A percentile compares a stretch with the other conserved stretches of the same genome.
Evolutionary conservation across 305 asterid genomes (phyloP).

Genomic region (Solanum hybrid): DNA sequence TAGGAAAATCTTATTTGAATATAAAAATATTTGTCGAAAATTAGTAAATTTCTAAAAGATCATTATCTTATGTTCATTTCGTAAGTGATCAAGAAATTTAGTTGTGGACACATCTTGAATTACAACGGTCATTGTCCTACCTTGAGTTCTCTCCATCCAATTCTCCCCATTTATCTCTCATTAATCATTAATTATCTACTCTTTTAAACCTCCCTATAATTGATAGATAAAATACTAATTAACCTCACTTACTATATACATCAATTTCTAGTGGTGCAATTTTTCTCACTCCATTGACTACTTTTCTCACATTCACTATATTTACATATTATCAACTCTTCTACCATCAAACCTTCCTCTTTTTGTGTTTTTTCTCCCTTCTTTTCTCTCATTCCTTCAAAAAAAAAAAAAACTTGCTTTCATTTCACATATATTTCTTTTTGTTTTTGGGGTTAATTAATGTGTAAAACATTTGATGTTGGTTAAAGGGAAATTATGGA

Average conservation of each 20-base stretch:
- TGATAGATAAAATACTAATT: neutral
- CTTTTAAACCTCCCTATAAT: neutral
- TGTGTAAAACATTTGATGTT: conserved; percentile 4
- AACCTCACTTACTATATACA: neutral
- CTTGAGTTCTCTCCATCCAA: conserved; percentile 2
- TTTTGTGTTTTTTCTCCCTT: neutral
- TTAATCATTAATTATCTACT: neutral
- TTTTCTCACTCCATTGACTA: neutral
- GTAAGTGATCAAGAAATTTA: neutral
- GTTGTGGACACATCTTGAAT: neutral
- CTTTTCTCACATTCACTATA: neutral
- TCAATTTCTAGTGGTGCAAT: neutral
- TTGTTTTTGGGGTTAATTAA: neutral
- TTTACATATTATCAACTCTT: neutral
- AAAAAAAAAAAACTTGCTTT: neutral
- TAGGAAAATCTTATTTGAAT: neutral
- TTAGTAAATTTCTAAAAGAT: neutral
- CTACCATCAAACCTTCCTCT: neutral
- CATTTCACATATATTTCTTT: neutral
- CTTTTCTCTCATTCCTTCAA: neutral
- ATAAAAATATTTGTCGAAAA: too few relatives aligned
- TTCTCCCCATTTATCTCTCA: neutral
- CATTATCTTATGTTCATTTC: neutral
- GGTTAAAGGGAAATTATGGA: conserved; percentile 27
- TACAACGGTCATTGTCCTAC: neutral